Base-by-base conservation (phyloP, 2,329 filamentous ascomycete genomes). In the Pseudomassariella vexata region DNA sequence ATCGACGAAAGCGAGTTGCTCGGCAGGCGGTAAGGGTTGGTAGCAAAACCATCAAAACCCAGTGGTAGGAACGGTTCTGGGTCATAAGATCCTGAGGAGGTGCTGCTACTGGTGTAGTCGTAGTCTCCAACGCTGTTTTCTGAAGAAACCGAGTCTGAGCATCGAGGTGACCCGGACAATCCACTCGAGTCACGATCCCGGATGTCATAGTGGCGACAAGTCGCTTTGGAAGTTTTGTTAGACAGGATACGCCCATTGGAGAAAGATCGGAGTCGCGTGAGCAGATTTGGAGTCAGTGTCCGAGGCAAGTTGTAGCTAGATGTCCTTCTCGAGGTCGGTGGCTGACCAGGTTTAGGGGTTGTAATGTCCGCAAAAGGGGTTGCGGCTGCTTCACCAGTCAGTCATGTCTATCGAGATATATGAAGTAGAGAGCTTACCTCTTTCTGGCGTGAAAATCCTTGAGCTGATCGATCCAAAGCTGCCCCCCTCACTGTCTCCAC, bases 1-100 rank as follows among this genome's bases (percentile, higher is more conserved):
- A 47, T 46, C 24, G 53, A 55, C 3, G 52, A 42, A 30, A 55
- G 44, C 21, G 47, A 38, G 12, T 33, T 24, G 18, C 42, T 42
- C 5, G 23, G 24, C 3, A 39, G 37, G 16, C 36, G 35, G 10
- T 22, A 26, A 12, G 9, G 17, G n/a, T 23, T 32, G 9, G 36
- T 22, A n/a, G 38, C 38, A 3, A 30, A 39, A 17, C 38, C 29
- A 12, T 43, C 38, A 15, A 28, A 29, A 9, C 34, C 36, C 10
- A 30, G 17, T 15, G 38, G 36, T 21, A 42, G 39, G 15, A 41
- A 22, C 12, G 30, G 35, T 6, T 24, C 30, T 7, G 35, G 37
- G 24, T 35, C 31, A 18, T 40, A 37, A 4, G 40, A 41, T 8
- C 31, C 42, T n/a, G 41, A 39, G 21, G 39, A 45, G 4, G 39